Base-by-base conservation (phyloP, 1,284 basidiomycete species). In the Leccinum pachyderme region DNA sequence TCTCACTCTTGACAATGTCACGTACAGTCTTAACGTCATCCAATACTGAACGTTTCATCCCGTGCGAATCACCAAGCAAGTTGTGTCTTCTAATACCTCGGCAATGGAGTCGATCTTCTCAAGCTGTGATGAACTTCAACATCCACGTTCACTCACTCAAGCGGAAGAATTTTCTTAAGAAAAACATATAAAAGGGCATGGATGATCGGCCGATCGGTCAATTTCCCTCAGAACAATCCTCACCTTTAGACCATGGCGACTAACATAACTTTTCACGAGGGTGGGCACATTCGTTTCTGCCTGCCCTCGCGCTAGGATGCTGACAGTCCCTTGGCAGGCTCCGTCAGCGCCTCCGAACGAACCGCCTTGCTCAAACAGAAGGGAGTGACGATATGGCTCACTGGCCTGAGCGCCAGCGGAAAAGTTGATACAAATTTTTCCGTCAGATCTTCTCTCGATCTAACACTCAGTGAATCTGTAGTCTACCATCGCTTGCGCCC, bases 401-500 rank as follows among this genome's bases (percentile, higher is more conserved):
- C 95, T n/a, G 95, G 95, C 25, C 82, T 96, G 31, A 93, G 89
- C 64, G 94, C 91, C 27, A 89, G 86, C 66, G 93, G 93, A 54
- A 95, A 95, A 82, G 91, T 91, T 44, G 53, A 76, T 37, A 28
- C 15, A n/a, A 25, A 11, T n/a, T 7, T 41, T 15, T 8, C 25
- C 51, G 3, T 32, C 32, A 2, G 7, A 39, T 39, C 37, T 12
- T n/a, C n/a, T 44, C 45, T n/a, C 9, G 47, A 24, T 18, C 39
- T 29, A 5, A 32, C 33, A 48, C 13, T 15, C 24, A 27, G 8
- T 7, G 7, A 29, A 33, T 47, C 15, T 24, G 31, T 73, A 98
- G 91, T 98, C 95, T 15, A 99, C 97, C 28, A 94, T 99, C 65
- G 97, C 94, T 2, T 95, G 93, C 61, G 97, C 97, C 12, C 82